phyloP scores from a whole-genome alignment of 225 moss, liverwort and hornwort genomes.

The Sphagnum tenellum region DNA sequence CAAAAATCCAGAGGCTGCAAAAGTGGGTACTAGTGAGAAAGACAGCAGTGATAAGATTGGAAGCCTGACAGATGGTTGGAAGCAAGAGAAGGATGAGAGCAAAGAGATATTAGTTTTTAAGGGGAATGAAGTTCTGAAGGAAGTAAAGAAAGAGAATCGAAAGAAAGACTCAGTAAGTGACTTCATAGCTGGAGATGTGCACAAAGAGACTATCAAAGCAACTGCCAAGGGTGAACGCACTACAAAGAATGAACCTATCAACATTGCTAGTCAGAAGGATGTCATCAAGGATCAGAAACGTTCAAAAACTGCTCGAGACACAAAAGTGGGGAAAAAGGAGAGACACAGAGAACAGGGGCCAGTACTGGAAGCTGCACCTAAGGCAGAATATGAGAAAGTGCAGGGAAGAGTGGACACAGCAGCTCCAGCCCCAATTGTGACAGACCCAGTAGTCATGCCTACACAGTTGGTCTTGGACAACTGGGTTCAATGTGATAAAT shows the following conservation, averaged over 20 bases:
- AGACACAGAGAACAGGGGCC: slow-evolving; percentile 29
- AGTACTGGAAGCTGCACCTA: slow-evolving; percentile 12
- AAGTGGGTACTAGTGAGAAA: slow-evolving; percentile 22
- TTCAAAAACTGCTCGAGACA: slow-evolving; percentile 32
- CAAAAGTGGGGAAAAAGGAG: slow-evolving; percentile 21
- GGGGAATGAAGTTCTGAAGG: slow-evolving; percentile 46
- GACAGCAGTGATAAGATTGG: slow-evolving; percentile 25
- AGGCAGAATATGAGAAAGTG: slow-evolving; percentile 24
- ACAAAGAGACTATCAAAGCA: slow-evolving; percentile 34
- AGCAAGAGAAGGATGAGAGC: slow-evolving; percentile 48
- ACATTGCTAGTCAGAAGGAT: slow-evolving; percentile 24
- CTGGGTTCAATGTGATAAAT: slow-evolving; percentile 90
- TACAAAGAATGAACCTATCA: slow-evolving; percentile 18
- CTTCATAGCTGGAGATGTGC: slow-evolving; percentile 27
- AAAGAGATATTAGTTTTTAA: slow-evolving; percentile 28
- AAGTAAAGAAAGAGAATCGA: slow-evolving; percentile 37
- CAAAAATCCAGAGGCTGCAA: slow-evolving; percentile 27
- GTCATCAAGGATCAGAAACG: slow-evolving; percentile 27
- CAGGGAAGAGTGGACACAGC: slow-evolving; percentile 15
- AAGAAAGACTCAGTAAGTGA: slow-evolving; percentile 45
- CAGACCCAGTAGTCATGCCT: slow-evolving; percentile 12
- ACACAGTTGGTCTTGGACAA: slow-evolving; percentile 59
- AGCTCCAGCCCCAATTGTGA: not conserved
- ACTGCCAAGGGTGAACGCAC: slow-evolving; percentile 17
- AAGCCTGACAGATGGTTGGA: slow-evolving; percentile 23